Evolutionary conservation across 805 yeast species (phyloP), one percentile per base, ranked within the genome.

Genomic region (Candida broadrunensis): DNA sequence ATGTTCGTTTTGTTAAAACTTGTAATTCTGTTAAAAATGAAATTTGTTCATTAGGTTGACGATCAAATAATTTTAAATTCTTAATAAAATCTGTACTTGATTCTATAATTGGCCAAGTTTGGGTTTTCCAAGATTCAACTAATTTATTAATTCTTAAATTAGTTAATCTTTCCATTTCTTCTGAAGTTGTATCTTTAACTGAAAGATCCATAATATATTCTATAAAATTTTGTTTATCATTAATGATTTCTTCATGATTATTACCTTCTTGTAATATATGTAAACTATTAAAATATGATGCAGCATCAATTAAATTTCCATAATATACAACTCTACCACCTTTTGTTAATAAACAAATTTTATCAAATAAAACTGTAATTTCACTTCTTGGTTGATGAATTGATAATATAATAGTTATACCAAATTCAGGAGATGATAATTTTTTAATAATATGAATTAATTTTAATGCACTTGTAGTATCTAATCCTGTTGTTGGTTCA

Each of bases 401-500:
- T 36, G 89, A 82, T 59, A 86, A 65, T 2, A 88, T 72, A 19
- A 88, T 72, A 0, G 93, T 85, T 43, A 88, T 77, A 1, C 91
- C 90, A 23, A 83, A 64, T 34, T 56, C 61, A 1, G 68, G 63
- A 2, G 67, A 58, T 1, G 72, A 61, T 32, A 68, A 48, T 42
- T 75, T 71, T 47, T 80, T 77, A 40, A 88, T 70, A 0, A 86
- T 78, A 35, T 73, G 65, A 12, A 88, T 75, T 29, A 88, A 66
- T 41, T 80, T 63, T 48, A 72, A 77, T 0, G 96, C 90, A 14
- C 88, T 82, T 45, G 80, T 80, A 4, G 95, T 81, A 59, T 88
- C 96, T 26, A 88, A 63, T 1, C 95, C 95, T 0, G 95, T 87
- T 0, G 95, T 88, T 5, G 96, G 95, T 51, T 88, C 96, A 59